Percentiles rank a stretch among this genome's conserved stretches.
Conservation (phyloP, 176 grass and related monocot genomes). For the Pharus latifolius region DNA sequence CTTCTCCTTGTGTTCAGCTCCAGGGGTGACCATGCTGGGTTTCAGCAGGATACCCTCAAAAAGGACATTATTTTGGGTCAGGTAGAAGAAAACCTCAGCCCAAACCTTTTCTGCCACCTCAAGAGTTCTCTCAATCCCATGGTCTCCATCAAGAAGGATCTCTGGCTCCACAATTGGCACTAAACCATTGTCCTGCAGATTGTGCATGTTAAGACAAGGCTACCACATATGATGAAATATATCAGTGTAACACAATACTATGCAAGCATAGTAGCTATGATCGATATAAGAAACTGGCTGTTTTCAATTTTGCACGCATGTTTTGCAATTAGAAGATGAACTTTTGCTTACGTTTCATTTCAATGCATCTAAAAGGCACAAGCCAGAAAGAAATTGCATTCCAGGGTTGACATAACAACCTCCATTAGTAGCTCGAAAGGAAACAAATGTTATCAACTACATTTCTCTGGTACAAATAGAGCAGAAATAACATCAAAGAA, state of each 20-base stretch:
- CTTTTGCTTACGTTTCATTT: neutral
- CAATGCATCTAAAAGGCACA: neutral
- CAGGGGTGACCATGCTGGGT: conserved; percentile 97
- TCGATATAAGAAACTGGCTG: too few species aligned
- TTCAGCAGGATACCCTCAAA: conserved; percentile 95
- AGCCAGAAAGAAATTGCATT: neutral
- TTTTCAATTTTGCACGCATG: neutral
- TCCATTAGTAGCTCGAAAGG: neutral
- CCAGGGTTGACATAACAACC: neutral
- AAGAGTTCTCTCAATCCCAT: conserved; percentile 74
- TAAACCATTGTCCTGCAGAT: conserved; percentile 73
- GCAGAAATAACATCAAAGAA: too few species aligned
- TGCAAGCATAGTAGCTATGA: too few species aligned
- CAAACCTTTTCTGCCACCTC: conserved; percentile 95
- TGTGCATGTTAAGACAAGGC: neutral
- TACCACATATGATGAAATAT: neutral
- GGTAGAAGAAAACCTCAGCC: conserved; percentile 95
- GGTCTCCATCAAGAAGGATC: conserved; percentile 93
- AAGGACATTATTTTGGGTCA: conserved; percentile 80
- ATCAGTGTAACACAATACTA: neutral
- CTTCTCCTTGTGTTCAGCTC: conserved; percentile 91
- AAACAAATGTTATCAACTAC: neutral
- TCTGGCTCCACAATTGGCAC: conserved; percentile 98
- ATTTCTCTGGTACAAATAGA: neutral
- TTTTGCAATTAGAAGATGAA: neutral